These are phyloP conservation scores for Paraglomus brasilianum DNA, from an alignment of 192 early-diverging fungal species.

Conservation along the genomic window DNA sequence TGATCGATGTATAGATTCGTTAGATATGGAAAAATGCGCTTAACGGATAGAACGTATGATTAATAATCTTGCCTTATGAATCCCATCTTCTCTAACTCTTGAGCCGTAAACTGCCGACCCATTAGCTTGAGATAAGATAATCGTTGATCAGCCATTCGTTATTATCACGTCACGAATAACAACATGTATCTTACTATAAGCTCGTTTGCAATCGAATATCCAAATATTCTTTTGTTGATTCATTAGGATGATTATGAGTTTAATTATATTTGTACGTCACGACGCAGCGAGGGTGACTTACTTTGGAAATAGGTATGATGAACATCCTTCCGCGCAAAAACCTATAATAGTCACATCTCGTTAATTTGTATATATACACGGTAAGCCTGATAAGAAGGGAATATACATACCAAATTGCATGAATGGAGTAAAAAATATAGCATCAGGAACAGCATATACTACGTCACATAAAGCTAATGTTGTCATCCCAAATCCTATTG, in stretches of 20 bases:
- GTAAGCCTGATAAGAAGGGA: not conserved
- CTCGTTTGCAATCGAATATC: constrained; percentile 62
- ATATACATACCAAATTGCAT: constrained; percentile 59
- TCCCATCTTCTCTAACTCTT: constrained; percentile 60
- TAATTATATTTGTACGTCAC: not conserved
- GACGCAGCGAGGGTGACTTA: constrained; percentile 9
- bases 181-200: constrained; percentile 48
- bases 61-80: constrained; percentile 34
- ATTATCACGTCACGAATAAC: not conserved
- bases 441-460: constrained; percentile 60
- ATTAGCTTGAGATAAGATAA: constrained; percentile 42
- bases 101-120: constrained; percentile 50
- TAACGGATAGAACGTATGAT: no score
- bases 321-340: constrained; percentile 75
- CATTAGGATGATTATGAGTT: not conserved
- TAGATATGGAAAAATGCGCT: no score
- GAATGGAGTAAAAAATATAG: constrained; percentile 72
- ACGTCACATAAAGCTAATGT: constrained; percentile 68
- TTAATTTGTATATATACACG: not conserved
- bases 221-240: constrained; percentile 55
- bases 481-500: constrained; percentile 68
- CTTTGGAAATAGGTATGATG: constrained; percentile 64
- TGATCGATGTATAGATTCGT: constrained; percentile 28
- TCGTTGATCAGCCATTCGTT: not conserved
- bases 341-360: constrained; percentile 31